Conservation (phyloP, 2,329 filamentous ascomycete species). For the Diaporthe longicolla region DNA sequence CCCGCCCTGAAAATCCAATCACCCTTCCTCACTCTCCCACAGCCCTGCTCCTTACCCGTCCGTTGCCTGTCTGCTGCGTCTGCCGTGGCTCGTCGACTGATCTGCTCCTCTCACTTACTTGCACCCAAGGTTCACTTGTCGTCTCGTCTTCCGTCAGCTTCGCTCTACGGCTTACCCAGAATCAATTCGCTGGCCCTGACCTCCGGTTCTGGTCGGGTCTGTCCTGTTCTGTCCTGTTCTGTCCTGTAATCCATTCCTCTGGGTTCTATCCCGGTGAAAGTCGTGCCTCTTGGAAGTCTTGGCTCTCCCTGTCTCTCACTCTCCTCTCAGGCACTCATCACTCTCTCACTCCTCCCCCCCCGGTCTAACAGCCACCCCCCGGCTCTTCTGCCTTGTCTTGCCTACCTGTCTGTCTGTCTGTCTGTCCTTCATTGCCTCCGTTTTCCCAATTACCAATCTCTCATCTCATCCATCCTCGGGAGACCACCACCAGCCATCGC, state of each 20-base stretch:
- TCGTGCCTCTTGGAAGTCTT: slow-evolving; percentile 21
- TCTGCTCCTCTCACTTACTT: slow-evolving; percentile 17
- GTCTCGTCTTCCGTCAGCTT: slow-evolving; percentile 34
- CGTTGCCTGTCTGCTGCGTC: slow-evolving; percentile 29
- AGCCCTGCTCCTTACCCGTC: slow-evolving; percentile 31
- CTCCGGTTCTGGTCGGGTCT: slow-evolving; percentile 10
- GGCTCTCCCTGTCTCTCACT: slow-evolving; percentile 23
- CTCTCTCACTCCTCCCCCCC: slow-evolving; percentile 12
- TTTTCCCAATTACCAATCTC: slow-evolving; percentile 32
- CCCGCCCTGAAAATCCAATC: slow-evolving; percentile 40
- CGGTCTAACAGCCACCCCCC: background rate
- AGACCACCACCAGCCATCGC: background rate
- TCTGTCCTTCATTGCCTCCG: slow-evolving; percentile 28
- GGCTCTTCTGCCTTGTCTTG: background rate
- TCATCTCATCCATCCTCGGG: slow-evolving; percentile 27
- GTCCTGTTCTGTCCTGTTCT: slow-evolving; percentile 20
- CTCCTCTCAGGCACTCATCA: background rate
- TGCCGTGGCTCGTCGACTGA: slow-evolving; percentile 34
- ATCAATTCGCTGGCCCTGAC: slow-evolving; percentile 11
- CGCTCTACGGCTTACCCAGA: slow-evolving; percentile 21
- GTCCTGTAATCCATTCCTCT: slow-evolving; percentile 19
- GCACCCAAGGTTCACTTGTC: slow-evolving; percentile 27
- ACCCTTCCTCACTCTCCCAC: slow-evolving; percentile 43
- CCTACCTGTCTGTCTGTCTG: background rate
- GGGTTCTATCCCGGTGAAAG: slow-evolving; percentile 26